Base-by-base conservation (phyloP, 2,329 filamentous ascomycete species). In the Talaromyces sp. region DNA sequence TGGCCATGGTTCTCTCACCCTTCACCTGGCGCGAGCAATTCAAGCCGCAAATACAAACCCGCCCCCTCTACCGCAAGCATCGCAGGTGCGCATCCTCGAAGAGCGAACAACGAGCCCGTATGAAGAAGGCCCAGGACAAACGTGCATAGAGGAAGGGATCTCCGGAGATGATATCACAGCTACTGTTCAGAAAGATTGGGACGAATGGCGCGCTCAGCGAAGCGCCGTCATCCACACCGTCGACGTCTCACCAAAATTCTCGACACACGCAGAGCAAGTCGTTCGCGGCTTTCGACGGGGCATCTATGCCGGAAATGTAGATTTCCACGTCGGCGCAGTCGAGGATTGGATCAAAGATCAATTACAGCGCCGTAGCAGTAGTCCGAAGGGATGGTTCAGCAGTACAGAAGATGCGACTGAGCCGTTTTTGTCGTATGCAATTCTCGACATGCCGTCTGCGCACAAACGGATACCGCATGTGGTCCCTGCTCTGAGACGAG, bases 1-100 rank as follows among this genome's bases (percentile, higher is more conserved):
- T 3, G 91, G 91, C n/a, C 90, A 93, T 80, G 91, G 91, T 63
- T 87, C 88, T 37, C 76, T 95, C 63, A 93, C 90, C 0, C 76
- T 95, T 4, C 85, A 93, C 70, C 81, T 95, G 23, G 87, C 90
- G 33, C 84, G 89, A 59, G 89, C 90, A 2, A 85, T 95, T 52
- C 88, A 93, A 71, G 90, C 85, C 50, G 88, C 86, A 18, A 93
- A 93, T 69, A 77, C 84, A 1, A 75, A 80, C 3, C 76, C 83
- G 5, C 81, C 82, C 0, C 69, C 73, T 14, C 72, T 82, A 16
- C 79, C 80, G 33, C 65, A 40, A 4, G 66, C 61, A 56, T 73
- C 71, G 4, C 75, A 75, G 63, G 69, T 72, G n/a, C 67, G 68
- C 54, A 70, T 71, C 56, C 64, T 74, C 25, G 66, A 69, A 62